phyloP scores from a whole-genome alignment of 2,329 filamentous ascomycete genomes.

The Sphaerulina populicola region DNA sequence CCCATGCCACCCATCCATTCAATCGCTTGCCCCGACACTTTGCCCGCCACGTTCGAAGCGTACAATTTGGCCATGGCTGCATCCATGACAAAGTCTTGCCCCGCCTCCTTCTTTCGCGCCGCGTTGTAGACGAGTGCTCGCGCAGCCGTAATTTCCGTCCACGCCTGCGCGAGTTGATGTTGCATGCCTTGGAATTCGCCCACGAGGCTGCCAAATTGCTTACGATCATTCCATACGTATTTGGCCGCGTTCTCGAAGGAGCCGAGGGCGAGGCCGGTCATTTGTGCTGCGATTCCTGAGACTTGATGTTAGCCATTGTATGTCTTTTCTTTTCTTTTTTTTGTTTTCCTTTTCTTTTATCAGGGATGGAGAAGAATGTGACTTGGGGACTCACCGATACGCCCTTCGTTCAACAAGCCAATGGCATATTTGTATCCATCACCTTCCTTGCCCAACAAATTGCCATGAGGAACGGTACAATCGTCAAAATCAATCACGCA shows the following conservation, averaged over 20 bases:
- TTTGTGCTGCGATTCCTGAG: conserved; percentile 60
- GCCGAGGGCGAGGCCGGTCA: conserved; percentile 92
- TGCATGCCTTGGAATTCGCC: conserved; percentile 99
- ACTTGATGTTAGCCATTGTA: background rate
- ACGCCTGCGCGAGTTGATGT: conserved; percentile 94
- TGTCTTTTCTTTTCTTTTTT: too few relatives aligned
- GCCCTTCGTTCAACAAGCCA: conserved; percentile 83
- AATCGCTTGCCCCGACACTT: conserved; percentile 74
- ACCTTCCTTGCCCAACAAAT: conserved; percentile 79
- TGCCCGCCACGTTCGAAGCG: conserved; percentile 82
- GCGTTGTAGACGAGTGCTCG: conserved; percentile 92
- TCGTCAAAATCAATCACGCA: conserved; percentile 98
- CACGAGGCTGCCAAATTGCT: conserved; percentile 87
- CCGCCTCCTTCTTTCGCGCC: conserved; percentile 93
- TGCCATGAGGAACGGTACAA: conserved; percentile 78
- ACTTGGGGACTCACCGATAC: conserved; percentile 70
- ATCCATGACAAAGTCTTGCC: conserved; percentile 87
- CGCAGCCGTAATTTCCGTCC: conserved; percentile 85
- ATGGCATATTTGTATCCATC: conserved; percentile 99
- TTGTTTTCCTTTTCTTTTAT: too few relatives aligned
- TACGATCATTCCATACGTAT: conserved; percentile 97
- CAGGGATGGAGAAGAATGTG: background rate
- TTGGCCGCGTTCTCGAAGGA: conserved; percentile 89
- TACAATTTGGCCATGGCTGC: conserved; percentile 98
- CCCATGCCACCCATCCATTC: conserved; percentile 99